Evolutionary conservation across 257 asterid species (phyloP).

Genomic region (Penstemon eatonii): DNA sequence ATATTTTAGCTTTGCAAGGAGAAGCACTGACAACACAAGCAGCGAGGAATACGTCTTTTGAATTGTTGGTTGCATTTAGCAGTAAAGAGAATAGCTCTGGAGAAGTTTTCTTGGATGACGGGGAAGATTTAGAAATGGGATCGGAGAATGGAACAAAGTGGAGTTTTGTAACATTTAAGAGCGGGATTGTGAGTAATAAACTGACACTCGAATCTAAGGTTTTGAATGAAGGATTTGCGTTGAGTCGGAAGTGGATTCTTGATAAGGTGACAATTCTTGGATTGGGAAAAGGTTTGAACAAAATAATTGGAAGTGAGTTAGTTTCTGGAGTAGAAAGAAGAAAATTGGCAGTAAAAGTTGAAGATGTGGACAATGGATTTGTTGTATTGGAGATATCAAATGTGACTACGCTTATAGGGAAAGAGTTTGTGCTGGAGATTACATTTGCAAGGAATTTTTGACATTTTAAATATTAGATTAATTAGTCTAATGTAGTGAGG

Average conservation of each 20-base stretch:
- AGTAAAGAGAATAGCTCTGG: constrained; percentile 34
- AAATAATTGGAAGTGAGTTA: constrained; percentile 25
- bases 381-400: constrained; percentile 35
- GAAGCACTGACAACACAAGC: constrained; percentile 56
- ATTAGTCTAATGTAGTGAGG: too few species aligned
- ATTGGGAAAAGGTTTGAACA: constrained; percentile 22
- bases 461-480: constrained; percentile 5
- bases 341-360: constrained; percentile 10
- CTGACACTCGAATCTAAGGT: constrained; percentile 43
- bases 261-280: constrained; percentile 41
- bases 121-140: constrained; percentile 53
- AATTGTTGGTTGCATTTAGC: constrained; percentile 42
- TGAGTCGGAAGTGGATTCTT: constrained; percentile 40
- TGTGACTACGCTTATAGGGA: constrained; percentile 33
- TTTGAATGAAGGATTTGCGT: constrained; percentile 39
- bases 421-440: constrained; percentile 38
- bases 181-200: constrained; percentile 27
- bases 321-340: constrained; percentile 20
- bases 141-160: constrained; percentile 38
- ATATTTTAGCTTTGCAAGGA: constrained; percentile 56
- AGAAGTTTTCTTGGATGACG: constrained; percentile 59
- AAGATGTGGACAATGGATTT: constrained; percentile 28
- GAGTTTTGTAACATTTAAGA: constrained; percentile 38
- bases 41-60: constrained; percentile 49
- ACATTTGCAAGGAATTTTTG: neutral